Evolutionary conservation across 768 basidiomycete genomes (phyloP).

Genomic region (Cubamyces sp.): DNA sequence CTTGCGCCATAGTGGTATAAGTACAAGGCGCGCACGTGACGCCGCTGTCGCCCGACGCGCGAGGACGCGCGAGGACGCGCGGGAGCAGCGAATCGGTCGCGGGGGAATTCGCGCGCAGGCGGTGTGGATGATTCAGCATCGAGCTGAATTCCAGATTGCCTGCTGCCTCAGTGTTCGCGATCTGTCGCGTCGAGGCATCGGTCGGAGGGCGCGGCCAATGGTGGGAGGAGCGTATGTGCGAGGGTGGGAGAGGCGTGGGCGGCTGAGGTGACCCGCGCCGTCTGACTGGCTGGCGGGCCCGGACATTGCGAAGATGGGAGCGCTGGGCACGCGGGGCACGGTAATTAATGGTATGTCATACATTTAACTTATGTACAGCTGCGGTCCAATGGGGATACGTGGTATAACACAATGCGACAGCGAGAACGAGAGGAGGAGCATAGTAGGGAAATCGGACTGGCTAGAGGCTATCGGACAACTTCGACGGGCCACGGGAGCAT

Average conservation of each 20-base stretch:
- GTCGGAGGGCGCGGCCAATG: slow-evolving; percentile 2
- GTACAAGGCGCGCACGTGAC: slow-evolving; percentile 30
- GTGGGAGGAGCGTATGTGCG: slow-evolving; percentile 11
- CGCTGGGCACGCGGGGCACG: neutral
- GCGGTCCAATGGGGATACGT: slow-evolving; percentile 17
- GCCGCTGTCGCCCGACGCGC: neutral
- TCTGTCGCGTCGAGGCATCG: neutral
- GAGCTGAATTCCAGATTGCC: slow-evolving; percentile 20
- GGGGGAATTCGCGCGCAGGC: slow-evolving; percentile 14
- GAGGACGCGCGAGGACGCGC: slow-evolving; percentile 1
- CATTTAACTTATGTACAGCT: slow-evolving; percentile 10
- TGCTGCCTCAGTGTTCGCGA: neutral
- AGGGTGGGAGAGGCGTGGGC: neutral
- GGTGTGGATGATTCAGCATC: slow-evolving; percentile 24
- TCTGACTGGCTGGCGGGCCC: slow-evolving; percentile 20
- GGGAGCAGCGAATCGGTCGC: slow-evolving; percentile 23
- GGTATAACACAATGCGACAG: slow-evolving; percentile 25
- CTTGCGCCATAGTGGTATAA: slow-evolving; percentile 32
- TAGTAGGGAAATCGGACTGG: neutral
- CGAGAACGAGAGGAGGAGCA: slow-evolving; percentile 2
- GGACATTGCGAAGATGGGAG: neutral
- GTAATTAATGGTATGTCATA: slow-evolving; percentile 15
- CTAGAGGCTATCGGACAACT: neutral
- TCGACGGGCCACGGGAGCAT: neutral
- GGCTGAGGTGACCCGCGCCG: slow-evolving; percentile 5